phyloP scores from a whole-genome alignment of 768 basidiomycete genomes.

The Rhizopogon sp. region DNA sequence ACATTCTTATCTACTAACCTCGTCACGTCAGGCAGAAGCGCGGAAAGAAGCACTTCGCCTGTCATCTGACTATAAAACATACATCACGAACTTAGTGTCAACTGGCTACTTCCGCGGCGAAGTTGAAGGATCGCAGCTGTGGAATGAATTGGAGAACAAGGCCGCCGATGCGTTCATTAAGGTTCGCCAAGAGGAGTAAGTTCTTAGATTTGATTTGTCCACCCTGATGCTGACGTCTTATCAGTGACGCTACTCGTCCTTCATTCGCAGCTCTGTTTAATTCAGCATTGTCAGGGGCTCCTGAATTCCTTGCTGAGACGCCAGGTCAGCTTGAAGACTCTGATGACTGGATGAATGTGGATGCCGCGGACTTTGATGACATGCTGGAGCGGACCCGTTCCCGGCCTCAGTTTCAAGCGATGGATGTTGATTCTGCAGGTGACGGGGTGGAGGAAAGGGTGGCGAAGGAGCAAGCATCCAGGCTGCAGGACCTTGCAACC shows the following conservation, averaged over 20 bases:
- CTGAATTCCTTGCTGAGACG: slow-evolving; percentile 14
- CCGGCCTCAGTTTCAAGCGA: slow-evolving; percentile 26
- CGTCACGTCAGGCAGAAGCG: slow-evolving; percentile 46
- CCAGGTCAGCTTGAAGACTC: slow-evolving; percentile 50
- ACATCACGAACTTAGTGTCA: slow-evolving; percentile 58
- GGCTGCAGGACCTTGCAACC: slow-evolving; percentile 69
- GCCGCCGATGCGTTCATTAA: slow-evolving; percentile 66
- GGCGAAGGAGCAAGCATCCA: slow-evolving; percentile 61
- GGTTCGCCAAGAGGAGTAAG: slow-evolving; percentile 64
- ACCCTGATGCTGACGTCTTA: not conserved
- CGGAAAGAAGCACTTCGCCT: slow-evolving; percentile 63
- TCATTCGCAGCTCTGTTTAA: slow-evolving; percentile 78
- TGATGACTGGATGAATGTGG: slow-evolving; percentile 85
- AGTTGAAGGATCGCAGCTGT: slow-evolving; percentile 68
- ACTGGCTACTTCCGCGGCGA: slow-evolving; percentile 78
- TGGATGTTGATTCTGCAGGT: slow-evolving; percentile 42
- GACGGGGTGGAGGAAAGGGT: slow-evolving; percentile 36
- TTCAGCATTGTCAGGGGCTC: slow-evolving; percentile 46
- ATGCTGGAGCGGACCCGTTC: slow-evolving; percentile 48
- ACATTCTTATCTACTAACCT: not conserved
- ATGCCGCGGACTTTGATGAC: slow-evolving; percentile 70
- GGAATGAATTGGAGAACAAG: slow-evolving; percentile 68
- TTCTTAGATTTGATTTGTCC: slow-evolving; percentile 6
- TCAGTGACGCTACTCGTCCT: slow-evolving; percentile 54
- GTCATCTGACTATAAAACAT: slow-evolving; percentile 64